Evolutionary conservation across 1,139 yeast species (phyloP).

Genomic region (Pneumocystis wakefieldiae): DNA sequence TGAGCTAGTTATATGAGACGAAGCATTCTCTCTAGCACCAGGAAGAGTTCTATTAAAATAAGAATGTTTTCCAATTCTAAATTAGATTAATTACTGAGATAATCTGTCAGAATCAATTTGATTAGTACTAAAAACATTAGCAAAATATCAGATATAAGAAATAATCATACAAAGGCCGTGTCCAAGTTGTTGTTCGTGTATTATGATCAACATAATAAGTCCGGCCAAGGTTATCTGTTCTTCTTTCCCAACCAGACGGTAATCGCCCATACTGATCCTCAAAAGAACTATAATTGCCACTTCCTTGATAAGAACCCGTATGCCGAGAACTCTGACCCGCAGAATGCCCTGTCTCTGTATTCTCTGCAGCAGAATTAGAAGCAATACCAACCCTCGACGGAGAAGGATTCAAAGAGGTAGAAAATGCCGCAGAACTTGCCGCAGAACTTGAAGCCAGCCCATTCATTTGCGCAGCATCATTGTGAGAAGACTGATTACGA

Average conservation of each 20-base stretch:
- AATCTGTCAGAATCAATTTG: slow-evolving; percentile 18
- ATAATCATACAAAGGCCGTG: slow-evolving; percentile 43
- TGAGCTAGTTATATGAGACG: slow-evolving; percentile 22
- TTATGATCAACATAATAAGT: slow-evolving; percentile 97
- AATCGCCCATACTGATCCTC: slow-evolving; percentile 93
- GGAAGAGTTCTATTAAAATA: slow-evolving; percentile 86
- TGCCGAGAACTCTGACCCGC: slow-evolving; percentile 19
- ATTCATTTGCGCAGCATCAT: slow-evolving; percentile 6
- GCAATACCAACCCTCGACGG: slow-evolving; percentile 9
- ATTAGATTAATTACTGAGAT: slow-evolving; percentile 29
- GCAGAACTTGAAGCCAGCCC: slow-evolving; percentile 12
- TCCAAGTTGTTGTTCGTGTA: slow-evolving; percentile 96
- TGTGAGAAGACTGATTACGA: slow-evolving; percentile 9
- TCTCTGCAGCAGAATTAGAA: slow-evolving; percentile 10
- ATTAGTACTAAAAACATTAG: slow-evolving; percentile 34
- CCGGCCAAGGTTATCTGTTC: slow-evolving; percentile 93
- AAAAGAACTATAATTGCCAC: slow-evolving; percentile 70
- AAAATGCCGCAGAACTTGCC: slow-evolving; percentile 10
- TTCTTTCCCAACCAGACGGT: slow-evolving; percentile 98
- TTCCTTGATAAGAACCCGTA: slow-evolving; percentile 18
- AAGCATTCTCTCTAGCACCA: slow-evolving; percentile 33
- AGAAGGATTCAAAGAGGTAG: slow-evolving; percentile 17
- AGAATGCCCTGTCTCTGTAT: slow-evolving; percentile 13
- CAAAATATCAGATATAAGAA: slow-evolving; percentile 14
- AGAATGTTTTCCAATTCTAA: slow-evolving; percentile 80